Evolutionary conservation across 495 filamentous ascomycete genomes (phyloP).

Genomic region (Massariosphaeria phaeospora): DNA sequence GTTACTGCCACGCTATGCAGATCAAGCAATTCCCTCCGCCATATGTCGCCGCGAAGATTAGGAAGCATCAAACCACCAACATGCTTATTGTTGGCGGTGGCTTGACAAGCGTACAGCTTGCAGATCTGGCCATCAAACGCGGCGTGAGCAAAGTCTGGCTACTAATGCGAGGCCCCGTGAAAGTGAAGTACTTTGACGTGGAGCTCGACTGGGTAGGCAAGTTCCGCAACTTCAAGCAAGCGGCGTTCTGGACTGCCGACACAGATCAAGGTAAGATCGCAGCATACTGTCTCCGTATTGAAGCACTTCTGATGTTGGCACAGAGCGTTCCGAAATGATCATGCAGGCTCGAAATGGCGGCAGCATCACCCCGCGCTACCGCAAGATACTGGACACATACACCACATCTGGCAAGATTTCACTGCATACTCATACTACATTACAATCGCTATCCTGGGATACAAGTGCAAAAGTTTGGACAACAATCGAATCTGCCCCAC

Average conservation of each 20-base stretch:
- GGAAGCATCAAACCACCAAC: slow-evolving; percentile 42
- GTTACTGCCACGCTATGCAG: slow-evolving; percentile 52
- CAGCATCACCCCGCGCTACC: slow-evolving; percentile 56
- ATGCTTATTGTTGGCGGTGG: slow-evolving; percentile 59
- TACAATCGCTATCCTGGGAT: slow-evolving; percentile 41
- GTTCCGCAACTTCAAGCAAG: slow-evolving; percentile 59
- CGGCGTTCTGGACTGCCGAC: slow-evolving; percentile 53
- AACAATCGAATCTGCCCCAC: slow-evolving; percentile 45
- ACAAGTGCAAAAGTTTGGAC: slow-evolving; percentile 46
- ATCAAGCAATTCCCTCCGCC: slow-evolving; percentile 48
- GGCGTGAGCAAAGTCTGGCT: slow-evolving; percentile 44
- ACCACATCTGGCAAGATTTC: slow-evolving; percentile 43
- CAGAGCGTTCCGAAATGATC: slow-evolving; percentile 55
- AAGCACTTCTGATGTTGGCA: background rate
- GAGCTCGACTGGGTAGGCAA: slow-evolving; percentile 62
- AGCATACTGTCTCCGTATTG: background rate
- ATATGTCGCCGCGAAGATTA: slow-evolving; percentile 47
- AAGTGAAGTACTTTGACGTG: slow-evolving; percentile 62
- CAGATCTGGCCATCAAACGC: slow-evolving; percentile 52
- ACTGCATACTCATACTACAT: slow-evolving; percentile 49
- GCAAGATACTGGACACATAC: slow-evolving; percentile 51
- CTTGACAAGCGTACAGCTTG: slow-evolving; percentile 56
- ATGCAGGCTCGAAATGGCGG: slow-evolving; percentile 56
- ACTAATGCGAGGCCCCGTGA: slow-evolving; percentile 53
- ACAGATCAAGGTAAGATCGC: slow-evolving; percentile 42